Percentiles rank a stretch among this genome's conserved stretches.
These are phyloP conservation scores for Pulveroboletus sp. DNA, from an alignment of 768 basidiomycete species.

Conservation along the genomic window DNA sequence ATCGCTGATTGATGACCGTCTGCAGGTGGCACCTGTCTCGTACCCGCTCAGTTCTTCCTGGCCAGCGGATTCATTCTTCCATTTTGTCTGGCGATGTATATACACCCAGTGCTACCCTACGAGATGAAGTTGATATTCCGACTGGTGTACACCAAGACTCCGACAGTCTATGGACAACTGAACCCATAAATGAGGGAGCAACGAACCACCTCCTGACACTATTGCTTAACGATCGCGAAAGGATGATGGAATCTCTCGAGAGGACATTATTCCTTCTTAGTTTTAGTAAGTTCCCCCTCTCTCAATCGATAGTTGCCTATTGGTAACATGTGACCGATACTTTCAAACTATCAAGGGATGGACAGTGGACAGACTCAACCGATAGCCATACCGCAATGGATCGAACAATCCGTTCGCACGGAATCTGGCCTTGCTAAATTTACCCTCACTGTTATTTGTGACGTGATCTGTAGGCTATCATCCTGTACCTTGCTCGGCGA, in stretches of 20 bases:
- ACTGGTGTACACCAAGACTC: neutral
- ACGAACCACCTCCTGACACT: neutral
- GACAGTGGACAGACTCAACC: neutral
- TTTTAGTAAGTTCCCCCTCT: neutral
- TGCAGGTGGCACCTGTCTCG: neutral
- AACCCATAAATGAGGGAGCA: neutral
- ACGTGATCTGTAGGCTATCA: neutral
- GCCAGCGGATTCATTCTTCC: neutral
- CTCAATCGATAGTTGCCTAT: neutral
- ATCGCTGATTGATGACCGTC: neutral
- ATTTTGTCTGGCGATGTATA: neutral
- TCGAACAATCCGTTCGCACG: neutral
- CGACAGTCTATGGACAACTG: neutral
- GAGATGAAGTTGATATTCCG: neutral
- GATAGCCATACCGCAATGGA: neutral
- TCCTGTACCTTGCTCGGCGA: neutral
- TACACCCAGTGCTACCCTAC: neutral
- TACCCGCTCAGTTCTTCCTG: neutral
- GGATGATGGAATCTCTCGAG: neutral
- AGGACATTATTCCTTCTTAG: neutral
- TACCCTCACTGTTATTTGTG: neutral
- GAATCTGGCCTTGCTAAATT: neutral
- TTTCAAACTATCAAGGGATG: neutral
- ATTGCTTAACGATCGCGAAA: neutral
- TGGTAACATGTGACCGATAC: neutral